phyloP scores from a whole-genome alignment of 2,329 filamentous ascomycete species.

The Ambrosiella beaveri region DNA sequence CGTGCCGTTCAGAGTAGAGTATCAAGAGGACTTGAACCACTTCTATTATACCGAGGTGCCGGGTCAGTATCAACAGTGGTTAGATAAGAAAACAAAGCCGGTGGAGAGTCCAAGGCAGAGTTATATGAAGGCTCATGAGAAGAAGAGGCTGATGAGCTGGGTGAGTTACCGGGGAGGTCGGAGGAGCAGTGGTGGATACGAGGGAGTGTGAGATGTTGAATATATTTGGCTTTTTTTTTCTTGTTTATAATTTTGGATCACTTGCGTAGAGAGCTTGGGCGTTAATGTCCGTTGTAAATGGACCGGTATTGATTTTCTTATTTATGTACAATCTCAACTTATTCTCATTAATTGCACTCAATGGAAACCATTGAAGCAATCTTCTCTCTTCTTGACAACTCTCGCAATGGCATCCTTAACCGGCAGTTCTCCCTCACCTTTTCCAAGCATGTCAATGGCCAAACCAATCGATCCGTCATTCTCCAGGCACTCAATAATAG shows the following conservation, averaged over 20 bases:
- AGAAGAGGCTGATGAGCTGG: neutral
- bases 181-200: neutral
- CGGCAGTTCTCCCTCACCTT: constrained; percentile 19
- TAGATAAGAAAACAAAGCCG: neutral
- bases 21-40: constrained; percentile 23
- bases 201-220: neutral
- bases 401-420: constrained; percentile 23
- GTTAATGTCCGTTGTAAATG: neutral
- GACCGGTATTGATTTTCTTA: neutral
- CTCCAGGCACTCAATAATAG: constrained; percentile 24
- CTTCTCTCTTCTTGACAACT: constrained; percentile 21
- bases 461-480: constrained; percentile 24
- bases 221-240: neutral
- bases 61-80: constrained; percentile 8
- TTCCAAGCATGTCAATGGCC: constrained; percentile 26
- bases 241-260: neutral
- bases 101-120: neutral
- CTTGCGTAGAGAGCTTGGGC: neutral
- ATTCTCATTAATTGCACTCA: neutral
- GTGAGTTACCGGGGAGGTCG: neutral
- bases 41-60: constrained; percentile 27
- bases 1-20: constrained; percentile 27
- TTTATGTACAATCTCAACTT: neutral
- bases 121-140: neutral
- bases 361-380: constrained; percentile 16